These are phyloP conservation scores for Perkinsus olseni DNA, from an alignment of 169 alveolate species.

Conservation along the genomic window DNA sequence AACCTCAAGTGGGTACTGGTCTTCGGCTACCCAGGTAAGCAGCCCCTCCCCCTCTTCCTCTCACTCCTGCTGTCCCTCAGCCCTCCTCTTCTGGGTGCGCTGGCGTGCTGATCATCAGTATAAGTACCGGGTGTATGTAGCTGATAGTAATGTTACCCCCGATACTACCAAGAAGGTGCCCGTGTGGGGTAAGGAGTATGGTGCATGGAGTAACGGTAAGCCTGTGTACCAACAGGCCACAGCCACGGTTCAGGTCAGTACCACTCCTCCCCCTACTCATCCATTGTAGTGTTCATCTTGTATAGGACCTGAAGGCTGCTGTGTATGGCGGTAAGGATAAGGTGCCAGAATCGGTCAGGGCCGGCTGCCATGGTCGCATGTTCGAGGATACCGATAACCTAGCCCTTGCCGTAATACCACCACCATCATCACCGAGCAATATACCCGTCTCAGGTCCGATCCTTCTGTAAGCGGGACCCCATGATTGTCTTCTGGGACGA, in stretches of 20 bases:
- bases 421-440: not conserved
- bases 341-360: not conserved
- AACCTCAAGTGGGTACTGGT: slow-evolving; percentile 16
- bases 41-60: not conserved
- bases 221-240: not conserved
- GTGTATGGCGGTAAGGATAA: not conserved
- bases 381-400: slow-evolving; percentile 12
- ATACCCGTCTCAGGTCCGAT: not conserved
- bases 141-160: not conserved
- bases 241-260: not conserved
- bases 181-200: not conserved
- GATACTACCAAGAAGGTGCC: slow-evolving; percentile 3
- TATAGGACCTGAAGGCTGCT: not conserved
- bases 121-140: not conserved
- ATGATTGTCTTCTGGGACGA: slow-evolving; percentile 4
- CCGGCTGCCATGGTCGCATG: slow-evolving; percentile 14
- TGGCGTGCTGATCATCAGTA: slow-evolving; percentile 13
- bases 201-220: not conserved
- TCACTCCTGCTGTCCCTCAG: not conserved
- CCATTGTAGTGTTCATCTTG: not conserved
- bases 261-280: not conserved
- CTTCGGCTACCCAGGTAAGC: slow-evolving; percentile 8
- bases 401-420: not conserved
- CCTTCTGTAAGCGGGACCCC: slow-evolving; percentile 11
- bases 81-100: slow-evolving; percentile 11